Conservation (phyloP, 306 rosid genomes). For the Inga laurina region DNA sequence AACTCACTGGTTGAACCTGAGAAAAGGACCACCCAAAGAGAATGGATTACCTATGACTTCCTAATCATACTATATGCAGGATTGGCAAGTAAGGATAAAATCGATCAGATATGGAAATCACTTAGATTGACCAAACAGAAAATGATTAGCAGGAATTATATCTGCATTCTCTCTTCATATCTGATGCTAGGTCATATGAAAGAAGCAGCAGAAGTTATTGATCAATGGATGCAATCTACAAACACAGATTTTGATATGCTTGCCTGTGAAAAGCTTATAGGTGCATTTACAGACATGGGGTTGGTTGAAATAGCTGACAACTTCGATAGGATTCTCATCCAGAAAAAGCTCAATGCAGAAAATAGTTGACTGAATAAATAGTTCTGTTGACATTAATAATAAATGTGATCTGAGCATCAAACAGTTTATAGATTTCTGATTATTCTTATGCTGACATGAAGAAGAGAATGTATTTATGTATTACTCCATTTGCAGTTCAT, state of each 20-base stretch:
- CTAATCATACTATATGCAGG: constrained; percentile 82
- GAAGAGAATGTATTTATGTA: constrained; percentile 22
- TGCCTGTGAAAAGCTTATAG: constrained; percentile 59
- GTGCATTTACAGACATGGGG: constrained; percentile 63
- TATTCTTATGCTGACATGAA: constrained; percentile 14
- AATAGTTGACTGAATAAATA: constrained; percentile 20
- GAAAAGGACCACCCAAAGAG: constrained; percentile 69
- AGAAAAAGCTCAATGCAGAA: constrained; percentile 51
- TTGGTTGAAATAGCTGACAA: constrained; percentile 50
- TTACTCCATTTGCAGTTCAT: no score
- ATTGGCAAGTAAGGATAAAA: constrained; percentile 67
- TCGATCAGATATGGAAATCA: constrained; percentile 88
- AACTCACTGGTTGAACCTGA: constrained; percentile 66
- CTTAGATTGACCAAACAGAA: constrained; percentile 77
- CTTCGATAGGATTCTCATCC: constrained; percentile 55
- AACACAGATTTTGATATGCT: constrained; percentile 56
- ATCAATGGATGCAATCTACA: constrained; percentile 81
- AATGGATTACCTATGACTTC: constrained; percentile 92
- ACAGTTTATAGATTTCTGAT: constrained; percentile 28
- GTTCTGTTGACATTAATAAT: background rate
- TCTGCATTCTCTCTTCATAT: constrained; percentile 76
- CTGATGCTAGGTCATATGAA: constrained; percentile 67
- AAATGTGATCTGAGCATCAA: background rate
- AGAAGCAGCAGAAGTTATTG: constrained; percentile 76
- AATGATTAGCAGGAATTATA: constrained; percentile 81